Evolutionary conservation across 2,329 filamentous ascomycete genomes (phyloP).

Genomic region (Aureobasidium subglaciale): DNA sequence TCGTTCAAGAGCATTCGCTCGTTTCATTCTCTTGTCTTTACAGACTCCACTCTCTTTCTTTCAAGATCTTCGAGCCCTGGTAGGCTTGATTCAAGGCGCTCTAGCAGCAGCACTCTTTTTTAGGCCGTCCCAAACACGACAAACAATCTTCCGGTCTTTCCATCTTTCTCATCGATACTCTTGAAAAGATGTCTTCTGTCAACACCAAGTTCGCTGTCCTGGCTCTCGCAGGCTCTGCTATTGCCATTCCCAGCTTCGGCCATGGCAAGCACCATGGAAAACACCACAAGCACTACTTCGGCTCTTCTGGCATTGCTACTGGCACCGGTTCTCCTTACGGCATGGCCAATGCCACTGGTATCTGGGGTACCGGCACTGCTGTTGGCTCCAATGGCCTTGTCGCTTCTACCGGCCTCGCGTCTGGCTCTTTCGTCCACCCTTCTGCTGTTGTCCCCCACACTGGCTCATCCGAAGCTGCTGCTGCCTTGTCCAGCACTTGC

Average conservation of each 20-base stretch:
- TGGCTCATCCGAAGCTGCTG: slow-evolving; percentile 23
- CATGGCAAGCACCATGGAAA: slow-evolving; percentile 20
- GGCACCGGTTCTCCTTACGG: slow-evolving; percentile 24
- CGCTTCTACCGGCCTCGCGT: slow-evolving; percentile 1
- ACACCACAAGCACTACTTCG: slow-evolving; percentile 20
- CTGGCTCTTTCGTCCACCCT: slow-evolving; percentile 6
- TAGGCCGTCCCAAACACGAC: background rate
- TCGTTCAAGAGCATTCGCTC: slow-evolving; percentile 36
- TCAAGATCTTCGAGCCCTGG: slow-evolving; percentile 33
- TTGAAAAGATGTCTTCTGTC: slow-evolving; percentile 28
- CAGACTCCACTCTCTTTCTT: slow-evolving; percentile 30
- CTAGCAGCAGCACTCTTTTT: slow-evolving; percentile 31
- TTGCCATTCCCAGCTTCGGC: slow-evolving; percentile 30
- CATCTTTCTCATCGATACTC: slow-evolving; percentile 17
- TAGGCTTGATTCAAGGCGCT: slow-evolving; percentile 34
- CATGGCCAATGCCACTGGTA: slow-evolving; percentile 23
- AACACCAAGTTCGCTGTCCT: slow-evolving; percentile 35
- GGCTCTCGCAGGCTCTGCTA: slow-evolving; percentile 35
- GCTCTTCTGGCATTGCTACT: slow-evolving; percentile 21
- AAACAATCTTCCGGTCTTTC: slow-evolving; percentile 17
- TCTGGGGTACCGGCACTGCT: slow-evolving; percentile 20
- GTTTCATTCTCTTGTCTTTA: slow-evolving; percentile 29
- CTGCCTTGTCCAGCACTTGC: slow-evolving; percentile 14
- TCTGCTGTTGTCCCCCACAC: slow-evolving; percentile 19
- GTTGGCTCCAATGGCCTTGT: slow-evolving; percentile 20